These are phyloP conservation scores for Hyphopichia buzzinii DNA, from an alignment of 1,139 yeast genomes.

Conservation along the genomic window DNA sequence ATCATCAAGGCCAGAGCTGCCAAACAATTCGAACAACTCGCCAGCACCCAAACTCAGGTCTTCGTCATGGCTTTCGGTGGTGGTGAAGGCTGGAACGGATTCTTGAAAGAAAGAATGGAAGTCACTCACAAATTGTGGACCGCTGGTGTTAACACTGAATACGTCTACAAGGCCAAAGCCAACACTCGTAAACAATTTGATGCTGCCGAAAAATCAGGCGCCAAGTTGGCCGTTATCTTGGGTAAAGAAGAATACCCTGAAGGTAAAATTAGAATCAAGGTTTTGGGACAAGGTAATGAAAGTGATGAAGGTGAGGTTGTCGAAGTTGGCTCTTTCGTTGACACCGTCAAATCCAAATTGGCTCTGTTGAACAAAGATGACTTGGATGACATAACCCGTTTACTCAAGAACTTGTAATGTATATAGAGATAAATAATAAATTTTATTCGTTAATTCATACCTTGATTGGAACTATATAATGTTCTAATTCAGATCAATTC, in stretches of 20 bases:
- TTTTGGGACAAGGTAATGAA: constrained; percentile 84
- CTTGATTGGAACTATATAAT: not conserved
- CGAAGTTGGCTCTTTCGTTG: constrained; percentile 55
- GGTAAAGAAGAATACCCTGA: constrained; percentile 90
- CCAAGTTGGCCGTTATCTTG: constrained; percentile 84
- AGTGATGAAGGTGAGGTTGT: constrained; percentile 86
- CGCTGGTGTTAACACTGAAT: constrained; percentile 87
- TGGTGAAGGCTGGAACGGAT: constrained; percentile 93
- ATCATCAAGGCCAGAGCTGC: constrained; percentile 73
- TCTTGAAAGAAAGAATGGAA: constrained; percentile 85
- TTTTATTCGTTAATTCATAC: not conserved
- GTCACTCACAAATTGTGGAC: constrained; percentile 82
- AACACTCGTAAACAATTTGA: constrained; percentile 95
- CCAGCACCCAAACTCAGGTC: constrained; percentile 87
- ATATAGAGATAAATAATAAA: not conserved
- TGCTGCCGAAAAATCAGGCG: constrained; percentile 94
- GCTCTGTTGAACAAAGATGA: constrained; percentile 42
- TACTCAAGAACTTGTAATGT: constrained; percentile 37
- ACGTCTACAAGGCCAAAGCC: constrained; percentile 86
- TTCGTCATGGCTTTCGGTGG: constrained; percentile 98
- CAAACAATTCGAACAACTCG: constrained; percentile 53
- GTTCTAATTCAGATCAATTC: constrained; percentile 1
- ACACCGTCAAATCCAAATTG: constrained; percentile 54
- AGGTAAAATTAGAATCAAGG: constrained; percentile 82
- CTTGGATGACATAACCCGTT: constrained; percentile 56